Evolutionary conservation across 805 yeast genomes (phyloP), one percentile per base, ranked within the genome.

Genomic region (Ogataea pignaliae): DNA sequence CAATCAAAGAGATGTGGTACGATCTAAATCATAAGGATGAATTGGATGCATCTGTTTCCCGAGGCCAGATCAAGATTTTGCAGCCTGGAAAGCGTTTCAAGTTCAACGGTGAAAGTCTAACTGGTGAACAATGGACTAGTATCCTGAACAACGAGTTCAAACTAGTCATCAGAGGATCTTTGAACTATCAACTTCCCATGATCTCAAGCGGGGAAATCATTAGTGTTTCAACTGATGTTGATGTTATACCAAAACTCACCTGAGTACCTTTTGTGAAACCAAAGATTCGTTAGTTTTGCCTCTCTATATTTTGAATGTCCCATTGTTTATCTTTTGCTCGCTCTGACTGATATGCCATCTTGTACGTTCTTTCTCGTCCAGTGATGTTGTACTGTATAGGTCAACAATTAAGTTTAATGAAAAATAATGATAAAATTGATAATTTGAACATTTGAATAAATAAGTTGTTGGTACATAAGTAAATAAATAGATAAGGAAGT

Each of bases 91-190:
- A 48, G 34, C 34, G 50, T n/a, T 63, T 56, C 45, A 46, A 48
- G 35, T 61, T 48, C 33, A 49, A 58, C 14, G 63, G 61, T 5
- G 43, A 51, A 14, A 35, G 35, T 12, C 33, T 63, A 14, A 46
- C 46, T 10, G 53, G 51, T 26, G 62, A 59, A 8, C 64, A 61
- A 42, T 63, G 68, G 68, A 34, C 54, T 3, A 46, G 39, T 14
- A 59, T 66, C 10, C 47, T 64, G 12, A 60, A 54, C 36, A 50
- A 55, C 18, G 45, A 50, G 1, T 64, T 59, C 51, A 57, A 54
- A 29, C 43, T 65, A 32, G 51, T 61, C 6, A 42, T 65, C 11
- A 45, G 69, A 42, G 69, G 69, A 1, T 61, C 64, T 3, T 54
- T 66, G 26, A 55, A 53, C 13, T 66, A 65, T 41, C 51, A 49